A percentile compares a stretch with the other conserved stretches of the same genome.
Evolutionary conservation across 2,329 filamentous ascomycete species (phyloP).

Genomic region (Aspergillus pseudoterreus): DNA sequence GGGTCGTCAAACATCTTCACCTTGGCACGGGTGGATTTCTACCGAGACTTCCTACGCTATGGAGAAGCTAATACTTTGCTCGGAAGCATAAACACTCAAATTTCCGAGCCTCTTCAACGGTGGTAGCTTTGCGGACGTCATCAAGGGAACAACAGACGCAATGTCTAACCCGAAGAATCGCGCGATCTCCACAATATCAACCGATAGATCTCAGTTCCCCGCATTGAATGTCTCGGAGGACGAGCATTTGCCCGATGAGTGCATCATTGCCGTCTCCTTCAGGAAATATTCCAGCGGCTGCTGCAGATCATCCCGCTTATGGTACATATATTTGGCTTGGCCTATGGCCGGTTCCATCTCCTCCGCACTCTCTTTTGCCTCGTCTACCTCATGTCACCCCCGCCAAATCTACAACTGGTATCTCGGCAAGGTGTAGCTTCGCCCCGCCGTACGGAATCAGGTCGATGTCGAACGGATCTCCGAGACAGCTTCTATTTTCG

Average conservation of each 20-base stretch:
- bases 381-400: not conserved
- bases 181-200: too few relatives aligned
- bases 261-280: not conserved
- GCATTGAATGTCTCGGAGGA: too few relatives aligned
- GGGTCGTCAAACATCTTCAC: not conserved
- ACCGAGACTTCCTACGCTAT: not conserved
- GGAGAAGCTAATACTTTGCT: not conserved
- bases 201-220: too few relatives aligned
- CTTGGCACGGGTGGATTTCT: not conserved
- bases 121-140: too few relatives aligned
- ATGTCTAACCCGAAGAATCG: too few relatives aligned
- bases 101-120: not conserved
- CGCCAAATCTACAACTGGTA: slow-evolving; percentile 24
- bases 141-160: too few relatives aligned
- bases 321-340: not conserved
- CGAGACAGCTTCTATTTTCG: slow-evolving; percentile 21
- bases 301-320: not conserved
- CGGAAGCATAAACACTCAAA: not conserved
- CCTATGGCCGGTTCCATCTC: not conserved
- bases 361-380: not conserved
- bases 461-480: slow-evolving; percentile 31
- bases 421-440: slow-evolving; percentile 46
- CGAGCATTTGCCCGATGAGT: not conserved
- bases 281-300: not conserved
- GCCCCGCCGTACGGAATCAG: slow-evolving; percentile 47